phyloP scores from a whole-genome alignment of 495 filamentous ascomycete genomes.

The Aspergillus bertholletiae region DNA sequence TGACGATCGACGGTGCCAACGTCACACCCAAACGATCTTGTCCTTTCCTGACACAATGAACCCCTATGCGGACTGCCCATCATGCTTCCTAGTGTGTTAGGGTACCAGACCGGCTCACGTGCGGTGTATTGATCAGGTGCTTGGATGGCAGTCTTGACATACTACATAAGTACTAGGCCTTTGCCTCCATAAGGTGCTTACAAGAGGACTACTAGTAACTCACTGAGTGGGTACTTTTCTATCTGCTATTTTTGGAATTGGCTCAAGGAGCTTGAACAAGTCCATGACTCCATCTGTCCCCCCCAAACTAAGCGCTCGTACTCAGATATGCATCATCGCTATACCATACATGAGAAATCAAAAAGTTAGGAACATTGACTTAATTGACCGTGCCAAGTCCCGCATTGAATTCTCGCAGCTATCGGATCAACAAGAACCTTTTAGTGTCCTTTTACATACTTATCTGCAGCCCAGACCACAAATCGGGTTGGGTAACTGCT shows the following conservation, averaged over 20 bases:
- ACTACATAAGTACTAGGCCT: too few species aligned
- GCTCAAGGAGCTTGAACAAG: not conserved
- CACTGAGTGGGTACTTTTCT: not conserved
- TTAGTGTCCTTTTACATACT: too few species aligned
- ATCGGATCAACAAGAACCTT: too few species aligned
- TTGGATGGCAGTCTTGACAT: too few species aligned
- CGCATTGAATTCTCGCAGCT: not conserved
- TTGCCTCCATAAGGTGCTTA: not conserved
- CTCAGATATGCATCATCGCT: not conserved
- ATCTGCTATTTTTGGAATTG: not conserved
- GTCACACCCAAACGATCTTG: constrained; percentile 1
- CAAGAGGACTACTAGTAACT: not conserved
- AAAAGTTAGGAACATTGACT: not conserved
- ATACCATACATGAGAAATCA: not conserved
- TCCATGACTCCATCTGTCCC: too few species aligned
- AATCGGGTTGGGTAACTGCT: not conserved
- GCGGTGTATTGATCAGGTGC: not conserved
- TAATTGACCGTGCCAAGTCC: not conserved
- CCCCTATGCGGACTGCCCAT: not conserved
- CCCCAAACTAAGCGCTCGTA: too few species aligned
- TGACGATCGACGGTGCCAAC: constrained; percentile 1
- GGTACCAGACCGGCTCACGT: not conserved
- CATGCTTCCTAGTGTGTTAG: not conserved
- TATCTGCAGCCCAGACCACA: not conserved
- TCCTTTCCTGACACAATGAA: not conserved